Percentiles rank a stretch among this genome's conserved stretches.
These are phyloP conservation scores for Trichophyton equinum DNA, from an alignment of 2,329 filamentous ascomycete species.

Conservation along the genomic window DNA sequence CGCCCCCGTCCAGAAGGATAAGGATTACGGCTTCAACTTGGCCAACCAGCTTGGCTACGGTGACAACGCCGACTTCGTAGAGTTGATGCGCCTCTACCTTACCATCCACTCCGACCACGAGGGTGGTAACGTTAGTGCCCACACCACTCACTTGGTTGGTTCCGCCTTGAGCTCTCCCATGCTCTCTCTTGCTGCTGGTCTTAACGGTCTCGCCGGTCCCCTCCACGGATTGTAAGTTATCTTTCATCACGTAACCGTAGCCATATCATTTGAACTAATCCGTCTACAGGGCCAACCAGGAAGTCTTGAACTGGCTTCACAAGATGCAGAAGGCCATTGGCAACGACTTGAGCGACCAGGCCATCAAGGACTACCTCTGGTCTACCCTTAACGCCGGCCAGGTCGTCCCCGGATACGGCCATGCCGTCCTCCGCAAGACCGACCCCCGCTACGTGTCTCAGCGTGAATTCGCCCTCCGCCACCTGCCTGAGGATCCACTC, in stretches of 20 bases:
- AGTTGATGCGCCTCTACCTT: conserved; percentile 97
- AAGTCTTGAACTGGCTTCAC: conserved; percentile 96
- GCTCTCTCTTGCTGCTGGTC: conserved; percentile 88
- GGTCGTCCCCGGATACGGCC: conserved; percentile 95
- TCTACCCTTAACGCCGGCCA: conserved; percentile 87
- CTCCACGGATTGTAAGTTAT: conserved; percentile 68
- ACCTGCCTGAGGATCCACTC: conserved; percentile 95
- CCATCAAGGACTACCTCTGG: conserved; percentile 98
- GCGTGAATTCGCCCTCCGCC: conserved; percentile 88
- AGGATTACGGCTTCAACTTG: conserved; percentile 99
- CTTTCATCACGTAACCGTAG: background rate
- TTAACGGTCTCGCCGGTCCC: conserved; percentile 95
- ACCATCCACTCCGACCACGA: conserved; percentile 99
- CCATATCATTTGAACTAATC: background rate
- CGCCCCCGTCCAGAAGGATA: conserved; percentile 87
- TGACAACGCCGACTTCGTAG: conserved; percentile 89
- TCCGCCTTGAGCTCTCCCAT: conserved; percentile 93
- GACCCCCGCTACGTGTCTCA: conserved; percentile 98
- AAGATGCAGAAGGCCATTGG: conserved; percentile 97
- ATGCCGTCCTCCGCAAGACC: conserved; percentile 98
- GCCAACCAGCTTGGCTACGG: conserved; percentile 98
- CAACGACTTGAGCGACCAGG: conserved; percentile 88
- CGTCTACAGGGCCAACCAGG: conserved; percentile 66
- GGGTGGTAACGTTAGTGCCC: conserved; percentile 95
- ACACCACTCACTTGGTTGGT: conserved; percentile 97